Conservation (phyloP, 192 early-diverging fungal species). For the Allomyces javanicus region DNA sequence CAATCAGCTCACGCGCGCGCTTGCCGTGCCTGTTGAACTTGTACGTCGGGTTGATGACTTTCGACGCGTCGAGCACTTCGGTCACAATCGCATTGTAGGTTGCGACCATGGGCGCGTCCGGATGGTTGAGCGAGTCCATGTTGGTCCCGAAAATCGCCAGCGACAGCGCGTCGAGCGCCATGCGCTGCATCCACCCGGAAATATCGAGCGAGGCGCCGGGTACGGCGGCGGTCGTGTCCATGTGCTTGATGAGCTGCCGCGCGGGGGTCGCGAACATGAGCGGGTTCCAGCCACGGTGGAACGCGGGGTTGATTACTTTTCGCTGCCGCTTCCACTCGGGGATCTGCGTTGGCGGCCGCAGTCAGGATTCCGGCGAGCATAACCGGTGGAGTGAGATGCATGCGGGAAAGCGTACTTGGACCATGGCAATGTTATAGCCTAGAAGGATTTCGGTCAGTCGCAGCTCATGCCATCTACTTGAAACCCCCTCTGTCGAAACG, state of each 20-base stretch:
- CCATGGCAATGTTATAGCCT: no score
- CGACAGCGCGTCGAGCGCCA: conserved; percentile 36
- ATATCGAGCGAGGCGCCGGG: not conserved
- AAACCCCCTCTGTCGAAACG: no score
- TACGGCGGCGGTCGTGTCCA: not conserved
- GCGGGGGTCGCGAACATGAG: not conserved
- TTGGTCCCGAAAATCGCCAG: conserved; percentile 30
- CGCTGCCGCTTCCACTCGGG: conserved; percentile 3
- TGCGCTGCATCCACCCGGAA: conserved; percentile 7
- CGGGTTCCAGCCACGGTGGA: no score
- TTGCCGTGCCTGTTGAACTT: conserved; percentile 7
- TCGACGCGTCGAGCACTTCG: conserved; percentile 9
- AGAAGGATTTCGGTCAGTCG: no score
- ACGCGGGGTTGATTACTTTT: conserved; percentile 2
- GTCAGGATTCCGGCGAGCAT: no score
- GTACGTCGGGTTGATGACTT: conserved; percentile 15
- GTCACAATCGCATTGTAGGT: conserved; percentile 23
- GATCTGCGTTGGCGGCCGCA: no score
- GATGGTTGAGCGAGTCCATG: conserved; percentile 23
- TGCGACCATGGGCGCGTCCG: conserved; percentile 19
- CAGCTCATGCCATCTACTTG: no score
- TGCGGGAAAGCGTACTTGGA: no score
- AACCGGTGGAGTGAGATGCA: no score
- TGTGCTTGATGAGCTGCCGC: not conserved
- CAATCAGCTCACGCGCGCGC: no score